These are phyloP conservation scores for Fusarium setosum DNA, from an alignment of 2,329 filamentous ascomycete genomes.

Conservation along the genomic window DNA sequence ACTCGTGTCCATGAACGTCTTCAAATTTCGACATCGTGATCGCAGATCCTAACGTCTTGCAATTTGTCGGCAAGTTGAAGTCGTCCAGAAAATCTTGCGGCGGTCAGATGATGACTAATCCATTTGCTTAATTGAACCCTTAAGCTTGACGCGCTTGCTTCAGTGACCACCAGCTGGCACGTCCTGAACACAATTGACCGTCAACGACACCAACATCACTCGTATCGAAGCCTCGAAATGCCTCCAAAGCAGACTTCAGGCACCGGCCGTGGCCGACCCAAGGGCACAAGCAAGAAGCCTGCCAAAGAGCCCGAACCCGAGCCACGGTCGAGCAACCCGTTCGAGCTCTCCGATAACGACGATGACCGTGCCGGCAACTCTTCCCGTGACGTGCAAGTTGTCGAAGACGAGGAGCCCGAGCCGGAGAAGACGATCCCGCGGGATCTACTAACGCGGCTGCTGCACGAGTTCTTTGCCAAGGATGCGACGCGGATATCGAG, in stretches of 20 bases:
- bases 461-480: constrained; percentile 83
- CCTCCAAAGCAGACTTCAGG: constrained; percentile 55
- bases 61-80: not conserved
- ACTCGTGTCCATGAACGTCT: too few relatives aligned
- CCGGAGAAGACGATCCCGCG: constrained; percentile 70
- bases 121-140: not conserved
- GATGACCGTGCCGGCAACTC: constrained; percentile 11
- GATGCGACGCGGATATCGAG: constrained; percentile 78
- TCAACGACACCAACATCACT: not conserved
- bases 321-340: constrained; percentile 48
- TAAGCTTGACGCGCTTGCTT: not conserved
- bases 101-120: constrained; percentile 25
- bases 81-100: not conserved
- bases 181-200: not conserved
- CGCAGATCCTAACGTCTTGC: not conserved
- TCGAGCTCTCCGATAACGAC: constrained; percentile 50
- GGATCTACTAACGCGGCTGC: constrained; percentile 78
- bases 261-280: constrained; percentile 51
- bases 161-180: not conserved
- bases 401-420: constrained; percentile 48
- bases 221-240: constrained; percentile 46
- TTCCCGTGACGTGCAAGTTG: constrained; percentile 37
- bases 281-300: constrained; percentile 40
- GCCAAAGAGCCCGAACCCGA: constrained; percentile 36
- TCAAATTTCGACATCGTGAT: too few relatives aligned